These are phyloP conservation scores for Trametes meyenii DNA, from an alignment of 768 basidiomycete species.

Conservation along the genomic window DNA sequence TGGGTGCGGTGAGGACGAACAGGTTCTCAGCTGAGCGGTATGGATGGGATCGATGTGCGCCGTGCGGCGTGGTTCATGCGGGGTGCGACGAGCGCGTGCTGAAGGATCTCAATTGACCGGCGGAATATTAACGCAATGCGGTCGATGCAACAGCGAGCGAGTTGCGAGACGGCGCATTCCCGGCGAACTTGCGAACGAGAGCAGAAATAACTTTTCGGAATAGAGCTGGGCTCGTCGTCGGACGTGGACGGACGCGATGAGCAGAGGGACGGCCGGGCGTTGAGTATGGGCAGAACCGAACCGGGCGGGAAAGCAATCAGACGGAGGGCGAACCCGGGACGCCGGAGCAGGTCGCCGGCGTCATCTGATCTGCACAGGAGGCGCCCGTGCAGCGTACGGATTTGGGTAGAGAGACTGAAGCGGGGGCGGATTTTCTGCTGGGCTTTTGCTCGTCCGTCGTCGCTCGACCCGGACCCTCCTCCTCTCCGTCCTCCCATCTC, in stretches of 20 bases:
- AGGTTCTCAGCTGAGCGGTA: constrained; percentile 16
- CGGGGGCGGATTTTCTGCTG: constrained; percentile 17
- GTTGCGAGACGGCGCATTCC: too few species aligned
- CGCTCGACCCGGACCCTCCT: neutral
- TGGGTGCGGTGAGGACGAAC: neutral
- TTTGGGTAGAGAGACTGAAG: constrained; percentile 1
- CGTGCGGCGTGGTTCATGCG: constrained; percentile 9
- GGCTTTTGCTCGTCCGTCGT: neutral
- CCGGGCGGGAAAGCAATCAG: constrained; percentile 9
- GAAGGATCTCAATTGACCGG: constrained; percentile 4
- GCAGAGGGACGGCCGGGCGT: neutral
- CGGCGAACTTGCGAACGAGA: neutral
- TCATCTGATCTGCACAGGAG: constrained; percentile 19
- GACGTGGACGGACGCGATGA: neutral
- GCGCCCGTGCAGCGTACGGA: constrained; percentile 1
- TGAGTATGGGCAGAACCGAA: neutral
- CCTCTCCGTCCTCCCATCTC: constrained; percentile 5
- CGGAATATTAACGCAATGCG: neutral
- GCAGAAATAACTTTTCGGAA: neutral
- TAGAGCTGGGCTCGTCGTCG: neutral
- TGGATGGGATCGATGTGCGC: constrained; percentile 8
- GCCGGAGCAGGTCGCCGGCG: constrained; percentile 7
- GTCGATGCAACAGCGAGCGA: too few species aligned
- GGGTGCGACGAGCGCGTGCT: constrained; percentile 12
- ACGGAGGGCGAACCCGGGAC: constrained; percentile 22